Conservation (phyloP, 2,329 filamentous ascomycete species). For the Cladophialophora exuberans region DNA sequence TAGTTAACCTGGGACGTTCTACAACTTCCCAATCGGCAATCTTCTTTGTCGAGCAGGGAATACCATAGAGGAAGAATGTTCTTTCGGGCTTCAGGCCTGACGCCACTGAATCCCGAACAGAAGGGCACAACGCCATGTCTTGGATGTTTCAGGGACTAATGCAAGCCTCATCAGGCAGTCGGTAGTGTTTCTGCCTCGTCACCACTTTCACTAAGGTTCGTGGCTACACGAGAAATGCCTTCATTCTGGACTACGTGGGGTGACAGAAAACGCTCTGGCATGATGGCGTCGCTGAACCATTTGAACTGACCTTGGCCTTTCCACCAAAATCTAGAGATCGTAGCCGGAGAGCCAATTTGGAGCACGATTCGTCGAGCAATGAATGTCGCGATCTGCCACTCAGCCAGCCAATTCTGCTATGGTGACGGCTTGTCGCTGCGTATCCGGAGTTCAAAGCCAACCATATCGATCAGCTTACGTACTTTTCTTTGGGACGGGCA, state of each 20-base stretch:
- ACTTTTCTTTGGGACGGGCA: neutral
- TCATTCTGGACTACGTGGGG: neutral
- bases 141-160: constrained; percentile 2
- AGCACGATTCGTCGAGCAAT: neutral
- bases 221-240: neutral
- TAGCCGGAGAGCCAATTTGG: neutral
- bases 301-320: neutral
- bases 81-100: constrained; percentile 7
- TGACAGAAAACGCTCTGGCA: constrained; percentile 5
- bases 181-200: no score
- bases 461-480: neutral
- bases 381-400: neutral
- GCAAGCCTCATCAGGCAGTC: constrained; percentile 10
- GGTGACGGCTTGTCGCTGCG: neutral
- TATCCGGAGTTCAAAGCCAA: constrained; percentile 3
- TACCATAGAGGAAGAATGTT: neutral
- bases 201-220: no score
- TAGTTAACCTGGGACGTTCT: neutral
- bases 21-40: constrained; percentile 1
- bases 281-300: neutral
- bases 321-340: neutral
- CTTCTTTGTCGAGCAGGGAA: neutral
- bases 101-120: constrained; percentile 19
- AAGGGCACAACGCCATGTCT: neutral
- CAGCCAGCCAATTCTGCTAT: neutral